phyloP scores from a whole-genome alignment of 306 rosid species.

The Quercus variabilis region DNA sequence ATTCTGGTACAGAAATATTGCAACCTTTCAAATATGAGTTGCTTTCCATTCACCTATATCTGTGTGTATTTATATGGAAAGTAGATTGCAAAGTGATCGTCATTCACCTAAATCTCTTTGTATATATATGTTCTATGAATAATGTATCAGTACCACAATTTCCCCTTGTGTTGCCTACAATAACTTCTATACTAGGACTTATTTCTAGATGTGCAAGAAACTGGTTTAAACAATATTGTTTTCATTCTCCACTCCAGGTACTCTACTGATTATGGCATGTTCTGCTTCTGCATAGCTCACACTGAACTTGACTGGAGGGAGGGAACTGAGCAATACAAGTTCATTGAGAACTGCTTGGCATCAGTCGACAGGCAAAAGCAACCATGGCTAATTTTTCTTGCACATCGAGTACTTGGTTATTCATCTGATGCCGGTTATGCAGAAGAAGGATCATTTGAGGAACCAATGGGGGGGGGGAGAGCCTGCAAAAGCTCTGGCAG shows the following conservation, averaged over 20 bases:
- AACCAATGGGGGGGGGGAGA: slow-evolving; percentile 99
- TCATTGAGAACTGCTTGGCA: slow-evolving; percentile 82
- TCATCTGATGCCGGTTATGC: slow-evolving; percentile 70
- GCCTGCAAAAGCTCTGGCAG: slow-evolving; percentile 95
- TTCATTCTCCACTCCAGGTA: slow-evolving; percentile 61
- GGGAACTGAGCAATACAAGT: slow-evolving; percentile 78
- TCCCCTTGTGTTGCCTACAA: neutral
- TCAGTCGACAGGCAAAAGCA: slow-evolving; percentile 91
- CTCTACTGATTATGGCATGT: slow-evolving; percentile 79
- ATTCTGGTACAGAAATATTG: slow-evolving; percentile 54
- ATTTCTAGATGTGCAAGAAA: neutral
- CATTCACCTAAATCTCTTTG: neutral
- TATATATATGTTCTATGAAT: neutral
- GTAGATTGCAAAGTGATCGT: neutral
- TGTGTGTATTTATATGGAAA: neutral
- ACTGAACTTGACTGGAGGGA: slow-evolving; percentile 95
- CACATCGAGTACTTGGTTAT: slow-evolving; percentile 93
- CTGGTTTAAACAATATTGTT: neutral
- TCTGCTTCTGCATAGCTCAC: slow-evolving; percentile 89
- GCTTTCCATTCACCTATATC: neutral
- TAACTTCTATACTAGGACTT: neutral
- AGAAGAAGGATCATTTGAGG: slow-evolving; percentile 85
- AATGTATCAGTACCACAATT: neutral
- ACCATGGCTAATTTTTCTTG: slow-evolving; percentile 93
- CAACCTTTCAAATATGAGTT: neutral